Evolutionary conservation across 2,329 filamentous ascomycete species (phyloP).

Genomic region (Simplicillium sp.): DNA sequence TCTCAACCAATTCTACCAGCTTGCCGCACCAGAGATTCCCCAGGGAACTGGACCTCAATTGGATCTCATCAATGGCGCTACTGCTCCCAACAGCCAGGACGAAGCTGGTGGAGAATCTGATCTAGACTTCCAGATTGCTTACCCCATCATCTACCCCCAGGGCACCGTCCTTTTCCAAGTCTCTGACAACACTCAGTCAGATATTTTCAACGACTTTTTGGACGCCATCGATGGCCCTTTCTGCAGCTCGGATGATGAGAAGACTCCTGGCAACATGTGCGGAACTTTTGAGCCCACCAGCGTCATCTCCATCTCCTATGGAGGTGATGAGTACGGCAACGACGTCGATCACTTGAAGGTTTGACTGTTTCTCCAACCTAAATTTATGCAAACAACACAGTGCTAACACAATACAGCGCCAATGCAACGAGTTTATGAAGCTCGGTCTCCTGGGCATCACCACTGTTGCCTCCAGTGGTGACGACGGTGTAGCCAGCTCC

Average conservation of each 20-base stretch:
- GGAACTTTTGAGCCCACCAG: constrained; percentile 9
- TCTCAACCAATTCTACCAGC: constrained; percentile 36
- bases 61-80: constrained; percentile 35
- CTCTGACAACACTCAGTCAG: constrained; percentile 24
- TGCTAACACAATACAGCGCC: constrained; percentile 21
- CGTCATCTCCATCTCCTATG: constrained; percentile 32
- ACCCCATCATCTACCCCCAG: constrained; percentile 42
- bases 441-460: constrained; percentile 28
- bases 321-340: constrained; percentile 30
- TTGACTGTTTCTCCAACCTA: constrained; percentile 32
- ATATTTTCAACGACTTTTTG: constrained; percentile 31
- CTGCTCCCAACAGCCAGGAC: constrained; percentile 25
- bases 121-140: constrained; percentile 42
- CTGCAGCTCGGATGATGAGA: constrained; percentile 16
- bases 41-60: constrained; percentile 33
- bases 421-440: constrained; percentile 31
- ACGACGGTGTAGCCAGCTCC: constrained; percentile 10
- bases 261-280: constrained; percentile 10
- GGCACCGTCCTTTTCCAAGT: constrained; percentile 37
- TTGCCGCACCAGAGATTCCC: constrained; percentile 28
- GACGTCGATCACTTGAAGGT: constrained; percentile 21
- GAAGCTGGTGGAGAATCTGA: constrained; percentile 34
- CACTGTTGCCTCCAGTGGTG: constrained; percentile 25
- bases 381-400: background rate
- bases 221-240: constrained; percentile 36